Conservation (phyloP, 2,329 filamentous ascomycete genomes). For the Scytalidium lignicola region DNA sequence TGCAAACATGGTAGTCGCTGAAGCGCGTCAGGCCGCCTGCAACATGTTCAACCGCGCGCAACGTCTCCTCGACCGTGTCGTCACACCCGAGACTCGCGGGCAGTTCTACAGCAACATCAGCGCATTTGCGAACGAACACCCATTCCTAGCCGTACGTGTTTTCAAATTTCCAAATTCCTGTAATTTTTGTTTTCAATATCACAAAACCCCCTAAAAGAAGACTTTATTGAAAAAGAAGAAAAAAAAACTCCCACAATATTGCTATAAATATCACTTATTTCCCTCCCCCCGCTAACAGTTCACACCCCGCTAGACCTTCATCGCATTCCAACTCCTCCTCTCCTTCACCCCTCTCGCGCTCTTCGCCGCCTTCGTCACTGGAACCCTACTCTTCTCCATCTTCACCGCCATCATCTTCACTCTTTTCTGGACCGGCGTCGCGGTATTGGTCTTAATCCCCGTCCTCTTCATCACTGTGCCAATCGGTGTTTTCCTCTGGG, state of each 20-base stretch:
- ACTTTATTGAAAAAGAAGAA: too few species aligned
- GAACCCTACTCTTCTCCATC: conserved; percentile 57
- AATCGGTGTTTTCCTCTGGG: conserved; percentile 59
- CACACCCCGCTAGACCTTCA: conserved; percentile 51
- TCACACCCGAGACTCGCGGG: conserved; percentile 57
- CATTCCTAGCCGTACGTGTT: conserved; percentile 60
- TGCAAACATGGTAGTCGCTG: not conserved
- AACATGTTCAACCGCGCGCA: conserved; percentile 13
- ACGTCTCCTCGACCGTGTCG: conserved; percentile 39
- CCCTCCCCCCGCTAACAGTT: conserved; percentile 6
- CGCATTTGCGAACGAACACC: conserved; percentile 56
- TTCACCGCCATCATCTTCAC: conserved; percentile 59
- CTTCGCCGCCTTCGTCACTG: conserved; percentile 62
- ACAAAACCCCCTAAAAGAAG: too few species aligned
- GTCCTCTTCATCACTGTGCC: conserved; percentile 61
- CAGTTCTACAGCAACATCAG: conserved; percentile 47
- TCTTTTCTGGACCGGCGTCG: conserved; percentile 62
- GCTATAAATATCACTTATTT: not conserved
- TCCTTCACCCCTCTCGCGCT: conserved; percentile 62
- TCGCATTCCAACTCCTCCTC: conserved; percentile 59
- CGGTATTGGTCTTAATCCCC: conserved; percentile 62
- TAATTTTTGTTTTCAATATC: too few species aligned
- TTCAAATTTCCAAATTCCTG: not conserved
- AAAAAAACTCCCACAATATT: too few species aligned
- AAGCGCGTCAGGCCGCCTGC: conserved; percentile 12